These are phyloP conservation scores for Alternaria conjuncta DNA, from an alignment of 2,329 filamentous ascomycete genomes.

Conservation along the genomic window DNA sequence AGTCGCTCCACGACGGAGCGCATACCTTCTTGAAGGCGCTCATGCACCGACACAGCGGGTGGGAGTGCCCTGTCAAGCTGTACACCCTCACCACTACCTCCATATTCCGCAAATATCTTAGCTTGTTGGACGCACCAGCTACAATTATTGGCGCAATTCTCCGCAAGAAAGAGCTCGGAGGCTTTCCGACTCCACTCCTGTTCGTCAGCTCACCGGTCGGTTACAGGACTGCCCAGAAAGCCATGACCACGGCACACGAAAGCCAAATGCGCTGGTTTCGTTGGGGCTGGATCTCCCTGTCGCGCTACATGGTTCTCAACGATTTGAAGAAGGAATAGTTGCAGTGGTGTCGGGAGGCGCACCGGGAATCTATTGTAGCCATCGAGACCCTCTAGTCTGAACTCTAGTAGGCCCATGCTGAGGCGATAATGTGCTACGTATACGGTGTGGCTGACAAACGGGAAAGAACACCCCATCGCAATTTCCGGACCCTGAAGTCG, in stretches of 20 bases:
- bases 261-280: conserved; percentile 99
- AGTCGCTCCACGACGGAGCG: conserved; percentile 84
- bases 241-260: conserved; percentile 88
- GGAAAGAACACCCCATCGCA: neutral
- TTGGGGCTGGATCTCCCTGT: conserved; percentile 91
- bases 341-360: conserved; percentile 9
- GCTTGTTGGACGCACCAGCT: conserved; percentile 75
- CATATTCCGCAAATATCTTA: conserved; percentile 80
- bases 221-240: conserved; percentile 73
- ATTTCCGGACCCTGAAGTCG: neutral
- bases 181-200: conserved; percentile 64
- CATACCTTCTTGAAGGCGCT: conserved; percentile 72
- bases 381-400: neutral
- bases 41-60: conserved; percentile 68
- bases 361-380: neutral
- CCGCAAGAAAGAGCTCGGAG: conserved; percentile 59
- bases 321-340: conserved; percentile 71
- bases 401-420: neutral
- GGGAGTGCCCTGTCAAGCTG: conserved; percentile 76
- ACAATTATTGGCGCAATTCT: conserved; percentile 68
- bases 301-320: conserved; percentile 95
- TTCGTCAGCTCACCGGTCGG: conserved; percentile 72
- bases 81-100: conserved; percentile 82
- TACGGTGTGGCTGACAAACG: neutral
- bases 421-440: neutral